These are phyloP conservation scores for Botryosphaeria dothidea DNA, from an alignment of 2,329 filamentous ascomycete genomes.

Conservation along the genomic window DNA sequence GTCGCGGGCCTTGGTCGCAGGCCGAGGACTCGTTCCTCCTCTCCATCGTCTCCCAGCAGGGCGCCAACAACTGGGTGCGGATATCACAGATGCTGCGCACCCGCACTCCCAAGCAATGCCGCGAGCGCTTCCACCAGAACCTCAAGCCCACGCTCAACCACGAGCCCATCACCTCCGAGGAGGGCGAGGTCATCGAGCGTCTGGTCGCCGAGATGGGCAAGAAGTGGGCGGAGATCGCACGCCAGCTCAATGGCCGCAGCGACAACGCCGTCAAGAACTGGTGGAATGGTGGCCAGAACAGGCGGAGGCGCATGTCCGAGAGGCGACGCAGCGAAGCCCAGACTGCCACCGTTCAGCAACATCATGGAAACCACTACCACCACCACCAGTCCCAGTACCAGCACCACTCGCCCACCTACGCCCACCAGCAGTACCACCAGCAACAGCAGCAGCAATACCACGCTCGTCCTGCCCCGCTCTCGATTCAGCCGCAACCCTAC, in stretches of 20 bases:
- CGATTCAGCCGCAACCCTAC: conserved; percentile 25
- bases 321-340: conserved; percentile 24
- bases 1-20: conserved; percentile 81
- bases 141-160: conserved; percentile 79
- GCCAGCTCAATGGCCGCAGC: conserved; percentile 77
- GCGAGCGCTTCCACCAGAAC: conserved; percentile 93
- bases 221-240: conserved; percentile 90
- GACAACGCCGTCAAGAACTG: conserved; percentile 98
- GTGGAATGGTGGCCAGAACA: conserved; percentile 94
- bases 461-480: conserved; percentile 31
- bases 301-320: conserved; percentile 55
- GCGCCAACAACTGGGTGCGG: conserved; percentile 84
- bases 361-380: conserved; percentile 22
- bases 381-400: conserved; percentile 23
- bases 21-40: conserved; percentile 72
- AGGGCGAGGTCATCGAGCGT: conserved; percentile 71
- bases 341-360: conserved; percentile 23
- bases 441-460: conserved; percentile 19
- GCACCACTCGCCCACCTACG: conserved; percentile 4
- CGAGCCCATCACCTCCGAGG: conserved; percentile 78
- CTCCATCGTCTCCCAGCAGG: conserved; percentile 69
- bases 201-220: conserved; percentile 79
- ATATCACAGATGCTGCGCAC: conserved; percentile 76
- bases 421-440: conserved; percentile 23
- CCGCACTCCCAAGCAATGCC: conserved; percentile 89